Percentiles rank a stretch among this genome's conserved stretches.
These are phyloP conservation scores for Candida ficus DNA, from an alignment of 805 yeast species.

Conservation along the genomic window DNA sequence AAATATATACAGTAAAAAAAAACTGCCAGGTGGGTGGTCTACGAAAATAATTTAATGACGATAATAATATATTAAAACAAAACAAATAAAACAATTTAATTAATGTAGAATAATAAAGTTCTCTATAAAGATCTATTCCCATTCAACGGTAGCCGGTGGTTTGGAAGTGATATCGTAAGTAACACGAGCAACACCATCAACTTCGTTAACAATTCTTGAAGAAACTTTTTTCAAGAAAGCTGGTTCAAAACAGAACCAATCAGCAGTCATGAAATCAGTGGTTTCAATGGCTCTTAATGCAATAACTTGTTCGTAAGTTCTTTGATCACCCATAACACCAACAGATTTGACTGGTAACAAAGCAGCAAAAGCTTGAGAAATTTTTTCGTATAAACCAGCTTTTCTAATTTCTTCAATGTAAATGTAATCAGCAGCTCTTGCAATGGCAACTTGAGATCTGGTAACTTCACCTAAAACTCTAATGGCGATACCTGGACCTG, in stretches of 20 bases:
- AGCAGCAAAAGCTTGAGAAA: conserved; percentile 97
- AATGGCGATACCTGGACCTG: conserved; percentile 99
- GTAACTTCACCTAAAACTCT: conserved; percentile 97
- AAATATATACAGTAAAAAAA: too few species aligned
- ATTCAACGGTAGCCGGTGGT: conserved; percentile 99
- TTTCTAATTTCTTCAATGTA: conserved; percentile 93
- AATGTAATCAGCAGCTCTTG: conserved; percentile 94
- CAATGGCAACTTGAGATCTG: conserved; percentile 87
- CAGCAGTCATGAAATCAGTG: conserved; percentile 98
- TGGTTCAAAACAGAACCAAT: conserved; percentile 95
- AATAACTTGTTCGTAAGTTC: conserved; percentile 98
- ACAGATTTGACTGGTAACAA: conserved; percentile 96
- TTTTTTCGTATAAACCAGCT: conserved; percentile 88
- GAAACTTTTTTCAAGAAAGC: conserved; percentile 88
- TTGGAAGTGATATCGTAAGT: conserved; percentile 97
- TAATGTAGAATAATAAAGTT: neutral
- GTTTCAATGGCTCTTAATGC: conserved; percentile 98
- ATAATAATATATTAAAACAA: conserved; percentile 1
- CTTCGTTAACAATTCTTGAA: conserved; percentile 96
- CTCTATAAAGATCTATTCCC: conserved; percentile 60
- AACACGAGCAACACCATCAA: conserved; percentile 97
- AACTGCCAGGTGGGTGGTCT: too few species aligned
- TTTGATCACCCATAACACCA: conserved; percentile 99
- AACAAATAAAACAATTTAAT: neutral
- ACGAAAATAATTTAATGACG: conserved; percentile 1